Evolutionary conservation across 1,284 basidiomycete species (phyloP).

Genomic region (Peniophora sp.): DNA sequence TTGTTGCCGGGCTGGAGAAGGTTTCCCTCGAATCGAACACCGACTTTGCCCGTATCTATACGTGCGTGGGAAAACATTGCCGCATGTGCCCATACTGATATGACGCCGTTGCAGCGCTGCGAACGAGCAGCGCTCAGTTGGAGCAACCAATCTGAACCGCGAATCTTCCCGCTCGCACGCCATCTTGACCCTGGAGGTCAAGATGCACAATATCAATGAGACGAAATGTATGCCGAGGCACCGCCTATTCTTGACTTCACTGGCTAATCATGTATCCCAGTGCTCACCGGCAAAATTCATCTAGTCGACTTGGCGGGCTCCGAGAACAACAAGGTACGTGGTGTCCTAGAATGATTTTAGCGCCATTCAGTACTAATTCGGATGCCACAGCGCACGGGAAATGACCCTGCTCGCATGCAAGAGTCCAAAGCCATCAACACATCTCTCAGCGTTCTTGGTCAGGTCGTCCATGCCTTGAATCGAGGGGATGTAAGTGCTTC

Average conservation of each 20-base stretch:
- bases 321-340: slow-evolving; percentile 72
- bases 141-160: slow-evolving; percentile 74
- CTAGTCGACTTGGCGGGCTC: slow-evolving; percentile 82
- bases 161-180: slow-evolving; percentile 81
- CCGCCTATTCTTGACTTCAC: not conserved
- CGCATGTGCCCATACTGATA: not conserved
- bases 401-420: slow-evolving; percentile 65
- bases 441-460: slow-evolving; percentile 72
- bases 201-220: slow-evolving; percentile 36
- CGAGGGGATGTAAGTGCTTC: slow-evolving; percentile 47
- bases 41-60: slow-evolving; percentile 61
- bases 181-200: slow-evolving; percentile 63
- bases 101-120: slow-evolving; percentile 25
- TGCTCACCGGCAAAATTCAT: slow-evolving; percentile 68
- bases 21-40: slow-evolving; percentile 39
- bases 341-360: slow-evolving; percentile 1
- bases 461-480: slow-evolving; percentile 80
- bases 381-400: slow-evolving; percentile 57
- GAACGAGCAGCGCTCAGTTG: slow-evolving; percentile 69
- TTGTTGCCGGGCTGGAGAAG: slow-evolving; percentile 65
- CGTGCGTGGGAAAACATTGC: slow-evolving; percentile 32
- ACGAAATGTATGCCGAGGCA: slow-evolving; percentile 37
- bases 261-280: slow-evolving; percentile 20
- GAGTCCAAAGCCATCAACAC: slow-evolving; percentile 83
- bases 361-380: not conserved